Evolutionary conservation across 2,329 filamentous ascomycete species (phyloP), one percentile per base, ranked within the genome.

Genomic region (Chaetoscypha palmicola): DNA sequence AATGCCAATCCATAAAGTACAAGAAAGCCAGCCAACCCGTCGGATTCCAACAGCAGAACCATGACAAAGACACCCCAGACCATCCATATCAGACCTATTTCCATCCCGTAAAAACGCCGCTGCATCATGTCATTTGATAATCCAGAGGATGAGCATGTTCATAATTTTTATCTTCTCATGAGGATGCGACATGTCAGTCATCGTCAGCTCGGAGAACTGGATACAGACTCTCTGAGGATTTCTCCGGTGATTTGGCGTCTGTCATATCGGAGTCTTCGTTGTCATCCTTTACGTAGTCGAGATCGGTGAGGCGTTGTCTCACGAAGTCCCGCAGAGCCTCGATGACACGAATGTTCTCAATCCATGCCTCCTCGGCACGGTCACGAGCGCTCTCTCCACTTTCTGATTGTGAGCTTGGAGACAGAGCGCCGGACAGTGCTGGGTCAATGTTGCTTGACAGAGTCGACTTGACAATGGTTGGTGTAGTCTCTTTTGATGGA

Each of bases 271-370:
- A 33, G 16, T 59, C 55, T 11, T 54, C 55, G 36, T 55, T 53
- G 16, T 49, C 55, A 2, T 61, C 61, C 5, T 55, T 52, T 11
- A 69, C 67, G 52, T 74, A 83, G 43, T 81, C 74, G 52, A 68
- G 68, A 24, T 69, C 69, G 43, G 76, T 68, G n/a, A 83, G 68
- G 23, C 77, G 72, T 9, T 73, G 66, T 36, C 69, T 69, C 41
- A 83, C 69, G 48, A 77, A 75, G 50, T 74, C 71, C 30, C 77
- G 70, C 28, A 83, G 69, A 33, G 68, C 72, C 64, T 83, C 79
- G 41, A 83, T 79, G 40, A 76, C 70, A 26, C 79, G 77, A 60
- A 83, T 75, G 58, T 82, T 79, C 62, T 81, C 76, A 10, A 83
- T 64, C 79, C 79, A 83, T 44, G 70, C 68, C 56, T 83, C 79